These are phyloP conservation scores for Lolium rigidum DNA, from an alignment of 176 grass and related monocot species.

Conservation along the genomic window DNA sequence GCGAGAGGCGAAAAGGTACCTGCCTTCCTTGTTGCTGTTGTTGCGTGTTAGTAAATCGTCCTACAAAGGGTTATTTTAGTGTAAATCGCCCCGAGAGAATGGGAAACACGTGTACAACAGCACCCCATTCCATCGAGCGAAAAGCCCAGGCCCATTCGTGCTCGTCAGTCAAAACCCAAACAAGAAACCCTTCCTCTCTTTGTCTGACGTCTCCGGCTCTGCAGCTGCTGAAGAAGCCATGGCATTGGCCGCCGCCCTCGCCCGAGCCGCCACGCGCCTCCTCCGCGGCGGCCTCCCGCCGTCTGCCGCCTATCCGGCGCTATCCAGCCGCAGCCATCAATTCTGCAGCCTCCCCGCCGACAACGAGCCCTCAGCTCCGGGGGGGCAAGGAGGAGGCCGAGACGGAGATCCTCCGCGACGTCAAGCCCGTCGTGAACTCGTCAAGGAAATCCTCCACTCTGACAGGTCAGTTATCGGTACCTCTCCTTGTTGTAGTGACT, in stretches of 20 bases:
- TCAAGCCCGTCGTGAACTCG: slow-evolving; percentile 34
- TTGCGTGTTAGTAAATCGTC: too few relatives aligned
- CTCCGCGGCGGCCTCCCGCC: slow-evolving; percentile 28
- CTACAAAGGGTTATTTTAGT: too few relatives aligned
- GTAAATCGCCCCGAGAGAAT: too few relatives aligned
- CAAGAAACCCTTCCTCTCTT: neutral
- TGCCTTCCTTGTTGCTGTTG: too few relatives aligned
- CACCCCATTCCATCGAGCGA: too few relatives aligned
- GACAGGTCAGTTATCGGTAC: slow-evolving; percentile 3
- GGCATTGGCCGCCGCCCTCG: slow-evolving; percentile 39
- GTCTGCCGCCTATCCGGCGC: neutral
- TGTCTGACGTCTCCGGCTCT: neutral
- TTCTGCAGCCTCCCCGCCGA: slow-evolving; percentile 29
- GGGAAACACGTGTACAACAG: too few relatives aligned
- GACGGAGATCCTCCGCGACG: slow-evolving; percentile 39
- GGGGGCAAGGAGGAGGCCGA: slow-evolving; percentile 9
- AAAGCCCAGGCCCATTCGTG: too few relatives aligned
- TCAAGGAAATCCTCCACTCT: slow-evolving; percentile 44
- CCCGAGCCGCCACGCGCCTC: slow-evolving; percentile 38
- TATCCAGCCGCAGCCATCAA: neutral
- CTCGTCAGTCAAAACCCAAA: too few relatives aligned
- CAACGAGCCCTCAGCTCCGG: slow-evolving; percentile 23
- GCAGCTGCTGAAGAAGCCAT: slow-evolving; percentile 24
- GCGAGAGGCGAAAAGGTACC: too few relatives aligned
- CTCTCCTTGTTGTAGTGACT: neutral